Base-by-base conservation (phyloP, 1,284 basidiomycete species). In the Cryptococcus wingfieldii region DNA sequence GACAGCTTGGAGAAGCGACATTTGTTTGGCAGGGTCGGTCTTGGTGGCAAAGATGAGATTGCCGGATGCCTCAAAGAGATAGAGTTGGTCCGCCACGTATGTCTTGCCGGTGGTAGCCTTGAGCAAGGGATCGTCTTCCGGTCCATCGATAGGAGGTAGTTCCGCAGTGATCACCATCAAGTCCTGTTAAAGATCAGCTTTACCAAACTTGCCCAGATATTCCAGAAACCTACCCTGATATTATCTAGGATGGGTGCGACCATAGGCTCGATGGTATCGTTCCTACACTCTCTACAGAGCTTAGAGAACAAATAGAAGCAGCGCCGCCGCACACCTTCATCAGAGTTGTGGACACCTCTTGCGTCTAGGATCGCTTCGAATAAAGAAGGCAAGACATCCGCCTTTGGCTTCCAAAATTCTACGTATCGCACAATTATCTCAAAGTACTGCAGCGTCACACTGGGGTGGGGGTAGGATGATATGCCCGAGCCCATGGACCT, bases 371-470 rank as follows among this genome's bases (percentile, higher is more conserved):
- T 92, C 1, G 90, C 88, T 66, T 94, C 87, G 47, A 99, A 79
- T 5, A 90, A 85, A 27, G 89, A 87, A 68, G 89, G 80, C 61
- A 98, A 88, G 65, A 87, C 88, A 61, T 91, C 85, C 70, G 88
- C 87, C 60, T 90, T 86, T 38, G 92, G 85, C 75, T 90, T 92
- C 84, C 98, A 98, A 76, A 98, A 98, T 71, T 98, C 93, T 41
- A 86, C 84, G 74, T 99, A 99, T 54, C 97, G 85, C 14, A 91
- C 85, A 9, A 85, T 83, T 23, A 90, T 90, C 78, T 98, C 96
- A 65, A 98, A 98, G 78, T 89, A 96, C 70, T 95, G 91, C 75
- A 97, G 82, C 13, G 85, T 82, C n/a, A 98, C 95, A 9, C 87
- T 83, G 27, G 87, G 86, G 75, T 97, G 88, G 2, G 90, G 90